These are phyloP conservation scores for Diaporthe sp. DNA, from an alignment of 2,329 filamentous ascomycete genomes.

Conservation along the genomic window DNA sequence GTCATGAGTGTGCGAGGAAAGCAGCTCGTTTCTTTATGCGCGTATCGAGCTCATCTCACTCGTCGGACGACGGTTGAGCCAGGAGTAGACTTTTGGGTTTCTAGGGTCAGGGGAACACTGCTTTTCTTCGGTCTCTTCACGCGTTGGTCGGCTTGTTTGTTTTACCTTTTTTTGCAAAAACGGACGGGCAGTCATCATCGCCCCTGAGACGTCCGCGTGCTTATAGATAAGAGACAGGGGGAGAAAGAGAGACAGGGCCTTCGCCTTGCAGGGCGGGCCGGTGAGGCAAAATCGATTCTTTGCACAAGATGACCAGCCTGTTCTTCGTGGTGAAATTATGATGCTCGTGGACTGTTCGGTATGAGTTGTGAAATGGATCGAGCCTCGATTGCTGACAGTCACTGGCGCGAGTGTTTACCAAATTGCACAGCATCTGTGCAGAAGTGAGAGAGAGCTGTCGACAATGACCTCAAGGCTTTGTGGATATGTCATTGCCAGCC, in stretches of 20 bases:
- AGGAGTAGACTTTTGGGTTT: slow-evolving; percentile 9
- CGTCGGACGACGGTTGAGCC: neutral
- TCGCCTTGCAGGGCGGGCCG: neutral
- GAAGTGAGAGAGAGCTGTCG: neutral
- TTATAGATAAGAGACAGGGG: slow-evolving; percentile 6
- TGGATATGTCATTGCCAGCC: neutral
- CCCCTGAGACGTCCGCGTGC: neutral
- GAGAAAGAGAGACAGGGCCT: neutral
- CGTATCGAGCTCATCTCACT: neutral
- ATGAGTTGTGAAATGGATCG: neutral
- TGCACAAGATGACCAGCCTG: neutral
- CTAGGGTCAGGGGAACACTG: neutral
- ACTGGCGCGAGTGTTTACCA: neutral
- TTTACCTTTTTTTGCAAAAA: neutral
- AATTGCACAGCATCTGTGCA: no score
- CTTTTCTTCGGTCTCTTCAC: neutral
- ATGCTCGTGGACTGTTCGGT: neutral
- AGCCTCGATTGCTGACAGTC: no score
- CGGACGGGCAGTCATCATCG: slow-evolving; percentile 8
- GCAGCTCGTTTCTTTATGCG: neutral
- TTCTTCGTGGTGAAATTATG: neutral
- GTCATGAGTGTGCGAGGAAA: slow-evolving; percentile 3
- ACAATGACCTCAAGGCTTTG: neutral
- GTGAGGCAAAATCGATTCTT: slow-evolving; percentile 22
- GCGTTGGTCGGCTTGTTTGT: slow-evolving; percentile 19